phyloP scores from a whole-genome alignment of 768 basidiomycete genomes.

The Pisolithus marmoratus region DNA sequence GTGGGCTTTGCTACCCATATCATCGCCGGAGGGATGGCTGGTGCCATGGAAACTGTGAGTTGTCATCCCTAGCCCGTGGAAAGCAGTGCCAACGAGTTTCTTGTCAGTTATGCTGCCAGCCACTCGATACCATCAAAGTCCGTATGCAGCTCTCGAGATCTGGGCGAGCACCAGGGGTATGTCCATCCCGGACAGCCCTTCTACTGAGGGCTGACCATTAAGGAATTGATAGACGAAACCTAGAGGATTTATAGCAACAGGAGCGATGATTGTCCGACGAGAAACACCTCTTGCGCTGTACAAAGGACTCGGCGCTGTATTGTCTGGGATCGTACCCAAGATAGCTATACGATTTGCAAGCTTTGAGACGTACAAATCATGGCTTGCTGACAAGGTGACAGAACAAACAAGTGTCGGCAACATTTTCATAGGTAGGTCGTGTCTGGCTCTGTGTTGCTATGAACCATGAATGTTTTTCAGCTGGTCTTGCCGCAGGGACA shows the following conservation, averaged over 20 bases:
- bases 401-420: constrained; percentile 74
- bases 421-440: constrained; percentile 77
- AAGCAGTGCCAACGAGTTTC: background rate
- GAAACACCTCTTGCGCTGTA: constrained; percentile 96
- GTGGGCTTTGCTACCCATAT: constrained; percentile 87
- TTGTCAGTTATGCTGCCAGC: constrained; percentile 72
- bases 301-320: constrained; percentile 95
- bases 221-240: constrained; percentile 73
- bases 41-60: constrained; percentile 85
- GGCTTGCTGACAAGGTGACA: constrained; percentile 67
- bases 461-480: constrained; percentile 32
- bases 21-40: constrained; percentile 91
- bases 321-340: constrained; percentile 96
- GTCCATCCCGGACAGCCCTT: constrained; percentile 26
- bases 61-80: background rate
- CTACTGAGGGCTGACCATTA: background rate
- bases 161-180: constrained; percentile 73
- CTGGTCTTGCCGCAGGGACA: constrained; percentile 92
- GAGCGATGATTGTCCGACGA: constrained; percentile 75
- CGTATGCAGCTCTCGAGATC: constrained; percentile 98
- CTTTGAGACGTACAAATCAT: constrained; percentile 91
- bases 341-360: constrained; percentile 99
- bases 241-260: constrained; percentile 90
- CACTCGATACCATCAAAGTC: constrained; percentile 98
- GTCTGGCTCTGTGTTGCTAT: background rate